Evolutionary conservation across 805 yeast genomes (phyloP).

Genomic region (Candida dendrica): DNA sequence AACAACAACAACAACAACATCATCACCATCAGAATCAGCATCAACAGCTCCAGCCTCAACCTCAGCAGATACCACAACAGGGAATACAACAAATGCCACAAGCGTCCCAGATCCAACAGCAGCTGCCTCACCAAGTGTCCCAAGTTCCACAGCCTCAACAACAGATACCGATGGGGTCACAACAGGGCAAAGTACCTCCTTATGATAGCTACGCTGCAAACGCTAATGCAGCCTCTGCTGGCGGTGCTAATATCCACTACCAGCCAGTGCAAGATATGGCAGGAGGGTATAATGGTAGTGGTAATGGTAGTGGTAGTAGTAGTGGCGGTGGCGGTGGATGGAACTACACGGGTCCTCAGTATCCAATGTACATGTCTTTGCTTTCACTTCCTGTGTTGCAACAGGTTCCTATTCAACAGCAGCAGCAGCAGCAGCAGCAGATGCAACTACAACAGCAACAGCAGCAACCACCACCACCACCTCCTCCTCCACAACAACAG

Average conservation of each 20-base stretch:
- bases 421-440: slow-evolving; percentile 1
- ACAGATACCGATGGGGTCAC: background rate
- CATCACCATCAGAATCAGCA: too few species aligned
- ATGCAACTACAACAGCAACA: background rate
- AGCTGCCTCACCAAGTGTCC: background rate
- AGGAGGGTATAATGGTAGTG: too few species aligned
- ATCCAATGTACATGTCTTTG: background rate
- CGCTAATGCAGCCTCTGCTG: background rate
- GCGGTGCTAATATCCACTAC: background rate
- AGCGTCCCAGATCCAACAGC: background rate
- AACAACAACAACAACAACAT: background rate
- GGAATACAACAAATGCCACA: slow-evolving; percentile 3
- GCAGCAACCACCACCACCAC: slow-evolving; percentile 1
- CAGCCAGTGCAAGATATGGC: background rate
- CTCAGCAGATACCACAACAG: slow-evolving; percentile 5
- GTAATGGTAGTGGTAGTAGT: too few species aligned
- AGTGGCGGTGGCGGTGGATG: too few species aligned
- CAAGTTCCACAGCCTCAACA: background rate
- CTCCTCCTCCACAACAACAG: background rate
- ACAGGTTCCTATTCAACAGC: background rate
- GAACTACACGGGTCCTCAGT: too few species aligned
- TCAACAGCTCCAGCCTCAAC: slow-evolving; percentile 1
- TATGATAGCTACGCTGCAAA: background rate
- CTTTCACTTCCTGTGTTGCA: background rate
- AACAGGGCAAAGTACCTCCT: too few species aligned